Base-by-base conservation (phyloP, 495 filamentous ascomycete genomes). In the Podospora appendiculata region DNA sequence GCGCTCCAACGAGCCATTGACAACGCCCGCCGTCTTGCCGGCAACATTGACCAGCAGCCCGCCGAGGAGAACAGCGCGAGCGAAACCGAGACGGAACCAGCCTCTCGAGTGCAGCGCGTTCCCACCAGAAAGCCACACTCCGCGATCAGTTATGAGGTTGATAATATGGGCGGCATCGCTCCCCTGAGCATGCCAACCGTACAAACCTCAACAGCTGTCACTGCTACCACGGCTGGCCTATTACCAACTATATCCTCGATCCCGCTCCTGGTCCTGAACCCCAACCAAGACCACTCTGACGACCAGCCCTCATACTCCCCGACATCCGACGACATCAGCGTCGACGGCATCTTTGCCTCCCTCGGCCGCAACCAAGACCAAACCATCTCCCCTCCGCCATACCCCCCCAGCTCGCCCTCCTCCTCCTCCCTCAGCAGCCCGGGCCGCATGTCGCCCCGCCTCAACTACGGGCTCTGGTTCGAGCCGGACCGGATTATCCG, bases 391-490 rank as follows among this genome's bases (percentile, higher is more conserved):
- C 12, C 18, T 6, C 48, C 8, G 11, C 17, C 36, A 12, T 8
- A 41, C 35, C 11, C 39, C 19, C 32, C 36, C 38, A 14, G 8
- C 34, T 6, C 19, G 32, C 12, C 9, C 12, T 16, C 48, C 32
- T 16, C 48, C 14, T 32, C 18, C 25, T 18, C 25, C 6, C 12
- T n/a, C 4, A 19, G 14, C 19, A 45, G 18, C 6, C 4, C 18
- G 2, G 54, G 48, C 10, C 54, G 54, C 2, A 32, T 56, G 32
- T 56, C 54, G 0, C 54, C 54, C 1, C 54, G 54, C 3, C 36
- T 56, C 4, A 52, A 48, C 4, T 56, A 56, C 47, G 54, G 54
- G 8, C 48, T 56, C 18, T 56, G 54, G 54, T 48, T 56, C 45
- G 54, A 56, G 16, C 54, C 49, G 7, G 54, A 56, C 40, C 54